Base-by-base conservation (phyloP, 192 early-diverging fungal species). In the Spizellomyces sp. region DNA sequence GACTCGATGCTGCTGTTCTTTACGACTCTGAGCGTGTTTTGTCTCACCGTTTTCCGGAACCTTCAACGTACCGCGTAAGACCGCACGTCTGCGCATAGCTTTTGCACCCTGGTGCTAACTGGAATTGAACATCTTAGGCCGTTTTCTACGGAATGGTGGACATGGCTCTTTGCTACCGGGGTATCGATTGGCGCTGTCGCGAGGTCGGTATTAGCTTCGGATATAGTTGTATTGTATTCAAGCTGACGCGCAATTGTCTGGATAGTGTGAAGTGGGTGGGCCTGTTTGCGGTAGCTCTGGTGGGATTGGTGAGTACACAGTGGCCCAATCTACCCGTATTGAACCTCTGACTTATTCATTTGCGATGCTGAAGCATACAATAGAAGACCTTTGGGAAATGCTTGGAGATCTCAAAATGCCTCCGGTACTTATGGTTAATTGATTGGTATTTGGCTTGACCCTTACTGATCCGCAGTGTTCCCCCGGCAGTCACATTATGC, bases 1-100 rank as follows among this genome's bases (percentile, higher is more conserved):
- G 98, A 99, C 73, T 92, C 96, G 9, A 93, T 97, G 90, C 86
- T 99, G 21, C 81, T 99, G 54, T 95, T 92, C 66, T 94, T 96
- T 66, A 99, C 95, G 57, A 77, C 78, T 17, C 73, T 84, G 15
- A 84, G 83, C 14, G 78, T 89, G 12, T 90, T 91, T 70, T 90
- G 85, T 36, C 76, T 96, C 17, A 77, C 84, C 10, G 84, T 82
- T 22, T 91, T 98, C 67, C 85, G 91, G 71, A 94, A 92, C 75
- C 79, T 90, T 70, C 90, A 90, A 73, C 64, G 52, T 10, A 44
- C 45, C 22, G 74, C 67, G 83, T 85, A 75, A 45, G 76, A 69
- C 0, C 36, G 27, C 15, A 36, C 27, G 27, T 22, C 27, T 3
- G n/a, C 63, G 12, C 12, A n/a, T 5, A 67, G 57, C 46, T 17